Base-by-base conservation (phyloP, 2,329 filamentous ascomycete genomes). In the Botrytis tulipae region DNA sequence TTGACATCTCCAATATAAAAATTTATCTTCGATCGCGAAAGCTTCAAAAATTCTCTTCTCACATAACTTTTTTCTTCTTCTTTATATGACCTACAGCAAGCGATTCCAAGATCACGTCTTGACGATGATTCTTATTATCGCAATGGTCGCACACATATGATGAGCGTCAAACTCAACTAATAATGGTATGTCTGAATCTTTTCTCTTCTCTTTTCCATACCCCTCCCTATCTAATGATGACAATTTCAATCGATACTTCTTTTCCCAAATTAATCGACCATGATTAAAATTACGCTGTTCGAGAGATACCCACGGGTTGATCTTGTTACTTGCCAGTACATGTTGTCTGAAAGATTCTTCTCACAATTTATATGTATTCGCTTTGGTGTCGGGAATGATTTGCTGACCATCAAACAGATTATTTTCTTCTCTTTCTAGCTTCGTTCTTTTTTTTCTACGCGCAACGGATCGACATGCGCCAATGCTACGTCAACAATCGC, bases 261-360 rank as follows among this genome's bases (percentile, higher is more conserved):
- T 94, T 94, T 92, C 91, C 91, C 88, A 90, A 87, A 91, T 85
- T 91, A 95, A 88, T 93, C 92, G 92, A 90, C 91, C 91, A 91
- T 95, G 92, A 94, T 89, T 90, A 93, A 91, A 82, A 85, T 85
- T 86, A 87, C 76, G 77, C 88, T 91, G 85, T 88, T 86, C 89
- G 90, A 91, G 89, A 85, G 81, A 84, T 84, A 84, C 84, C 82
- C 85, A 82, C 85, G 84, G 81, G 81, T 86, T 83, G 81, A 83
- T 87, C 89, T 90, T 93, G 92, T 91, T 94, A 94, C 92, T 94
- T 93, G 92, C 92, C 92, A 95, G 92, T 94, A 94, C 91, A 86
- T 84, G 85, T 88, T 90, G 90, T 93, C 92, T 94, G 92, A 94
- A 84, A 76, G 75, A 74, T 66, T 46, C 25, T 59, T 59, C 4